Evolutionary conservation across 2,329 filamentous ascomycete species (phyloP).

Genomic region (Fusarium anthophilum): DNA sequence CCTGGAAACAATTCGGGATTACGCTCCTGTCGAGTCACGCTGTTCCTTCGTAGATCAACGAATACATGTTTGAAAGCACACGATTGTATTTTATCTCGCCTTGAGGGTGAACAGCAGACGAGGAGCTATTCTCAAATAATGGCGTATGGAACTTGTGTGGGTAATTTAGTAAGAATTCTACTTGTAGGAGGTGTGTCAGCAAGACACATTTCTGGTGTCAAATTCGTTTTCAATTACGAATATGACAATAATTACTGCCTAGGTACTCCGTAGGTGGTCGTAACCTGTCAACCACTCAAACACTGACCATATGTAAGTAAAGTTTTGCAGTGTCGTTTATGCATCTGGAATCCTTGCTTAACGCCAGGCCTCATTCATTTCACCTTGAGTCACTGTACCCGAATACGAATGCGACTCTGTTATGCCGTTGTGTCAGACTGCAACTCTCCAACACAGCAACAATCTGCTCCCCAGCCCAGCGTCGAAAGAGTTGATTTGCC

Average conservation of each 20-base stretch:
- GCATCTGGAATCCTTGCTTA: background rate
- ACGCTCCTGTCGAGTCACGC: background rate
- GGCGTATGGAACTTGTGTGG: background rate
- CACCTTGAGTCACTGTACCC: background rate
- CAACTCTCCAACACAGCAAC: background rate
- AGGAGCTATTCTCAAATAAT: background rate
- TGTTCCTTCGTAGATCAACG: background rate
- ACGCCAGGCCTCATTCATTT: conserved; percentile 9
- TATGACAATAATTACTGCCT: background rate
- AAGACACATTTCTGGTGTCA: background rate
- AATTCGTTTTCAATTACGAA: background rate
- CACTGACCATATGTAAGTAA: background rate
- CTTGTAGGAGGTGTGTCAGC: background rate
- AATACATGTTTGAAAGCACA: conserved; percentile 5
- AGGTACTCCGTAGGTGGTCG: background rate
- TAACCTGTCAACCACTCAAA: background rate
- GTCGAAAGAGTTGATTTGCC: background rate
- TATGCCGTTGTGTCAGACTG: background rate
- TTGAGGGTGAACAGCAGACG: background rate
- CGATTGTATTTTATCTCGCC: background rate
- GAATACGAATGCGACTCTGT: conserved; percentile 16
- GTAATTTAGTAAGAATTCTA: background rate
- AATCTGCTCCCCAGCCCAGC: background rate
- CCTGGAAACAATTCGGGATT: conserved; percentile 25
- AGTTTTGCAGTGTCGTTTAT: background rate